These are phyloP conservation scores for Alternaria panax DNA, from an alignment of 2,329 filamentous ascomycete genomes.

Conservation along the genomic window DNA sequence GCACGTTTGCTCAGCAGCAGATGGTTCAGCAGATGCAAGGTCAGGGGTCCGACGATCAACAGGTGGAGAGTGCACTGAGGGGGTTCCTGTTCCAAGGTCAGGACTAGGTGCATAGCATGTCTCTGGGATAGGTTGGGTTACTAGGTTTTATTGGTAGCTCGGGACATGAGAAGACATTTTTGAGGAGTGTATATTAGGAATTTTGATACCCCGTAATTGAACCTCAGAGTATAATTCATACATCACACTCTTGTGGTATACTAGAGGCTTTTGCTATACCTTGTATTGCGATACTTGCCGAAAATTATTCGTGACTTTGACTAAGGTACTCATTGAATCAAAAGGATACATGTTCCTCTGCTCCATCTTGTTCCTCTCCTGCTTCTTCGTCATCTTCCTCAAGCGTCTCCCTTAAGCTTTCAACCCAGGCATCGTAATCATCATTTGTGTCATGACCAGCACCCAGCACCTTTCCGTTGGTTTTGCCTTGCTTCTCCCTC, in stretches of 20 bases:
- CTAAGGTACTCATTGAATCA: not conserved
- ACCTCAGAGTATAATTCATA: not conserved
- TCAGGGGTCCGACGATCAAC: constrained; percentile 29
- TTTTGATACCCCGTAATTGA: not conserved
- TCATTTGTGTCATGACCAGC: constrained; percentile 9
- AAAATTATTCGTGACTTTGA: not conserved
- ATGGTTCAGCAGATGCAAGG: constrained; percentile 18
- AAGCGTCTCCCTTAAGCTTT: constrained; percentile 27
- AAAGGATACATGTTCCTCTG: no score
- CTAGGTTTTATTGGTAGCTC: not conserved
- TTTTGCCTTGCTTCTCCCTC: constrained; percentile 21
- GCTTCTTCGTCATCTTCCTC: constrained; percentile 24
- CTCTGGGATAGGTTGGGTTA: not conserved
- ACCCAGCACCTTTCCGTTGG: constrained; percentile 23
- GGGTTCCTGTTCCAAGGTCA: constrained; percentile 37
- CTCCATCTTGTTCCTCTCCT: not conserved
- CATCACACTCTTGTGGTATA: not conserved
- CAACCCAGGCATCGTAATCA: constrained; percentile 36
- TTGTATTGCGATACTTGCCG: not conserved
- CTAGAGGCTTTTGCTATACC: not conserved
- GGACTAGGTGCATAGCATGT: not conserved
- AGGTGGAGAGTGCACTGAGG: constrained; percentile 37
- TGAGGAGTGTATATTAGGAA: not conserved
- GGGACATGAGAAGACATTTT: not conserved
- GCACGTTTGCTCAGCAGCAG: constrained; percentile 13